A percentile compares a stretch with the other conserved stretches of the same genome.
Evolutionary conservation across 1,139 yeast genomes (phyloP).

Genomic region (Petasospora rhodanensis): DNA sequence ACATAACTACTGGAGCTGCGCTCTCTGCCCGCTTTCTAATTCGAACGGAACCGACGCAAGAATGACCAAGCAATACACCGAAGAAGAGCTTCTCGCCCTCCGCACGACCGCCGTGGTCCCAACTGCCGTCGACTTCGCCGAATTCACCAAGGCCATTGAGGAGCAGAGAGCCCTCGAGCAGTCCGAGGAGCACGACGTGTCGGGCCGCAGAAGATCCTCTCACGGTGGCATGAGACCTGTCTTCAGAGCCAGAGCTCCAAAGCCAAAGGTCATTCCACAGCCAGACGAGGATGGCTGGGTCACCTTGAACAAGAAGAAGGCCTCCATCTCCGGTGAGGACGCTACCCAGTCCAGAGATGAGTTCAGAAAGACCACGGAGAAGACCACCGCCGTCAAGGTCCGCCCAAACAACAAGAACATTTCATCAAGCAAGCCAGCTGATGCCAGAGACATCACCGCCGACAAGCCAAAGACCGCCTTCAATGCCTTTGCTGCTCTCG

Average conservation of each 20-base stretch:
- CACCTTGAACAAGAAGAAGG: conserved; percentile 50
- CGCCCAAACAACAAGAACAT: conserved; percentile 72
- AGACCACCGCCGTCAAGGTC: conserved; percentile 45
- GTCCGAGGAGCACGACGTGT: conserved; percentile 21
- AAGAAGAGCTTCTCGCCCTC: conserved; percentile 59
- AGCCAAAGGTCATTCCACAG: conserved; percentile 38
- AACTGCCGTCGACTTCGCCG: conserved; percentile 56
- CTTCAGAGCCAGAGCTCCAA: conserved; percentile 28
- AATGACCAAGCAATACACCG: conserved; percentile 62
- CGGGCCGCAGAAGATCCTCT: conserved; percentile 51
- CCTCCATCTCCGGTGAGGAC: conserved; percentile 43
- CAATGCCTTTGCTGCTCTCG: conserved; percentile 78
- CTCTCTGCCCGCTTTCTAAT: not conserved
- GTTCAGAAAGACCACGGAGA: conserved; percentile 43
- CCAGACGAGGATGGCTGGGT: conserved; percentile 82
- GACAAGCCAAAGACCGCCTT: conserved; percentile 62
- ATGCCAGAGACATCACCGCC: conserved; percentile 63
- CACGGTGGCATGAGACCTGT: conserved; percentile 48
- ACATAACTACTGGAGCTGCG: too few species aligned
- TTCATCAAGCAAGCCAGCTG: conserved; percentile 69
- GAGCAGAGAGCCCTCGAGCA: conserved; percentile 50
- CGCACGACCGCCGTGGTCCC: conserved; percentile 56
- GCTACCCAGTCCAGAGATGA: conserved; percentile 41
- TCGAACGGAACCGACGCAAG: not conserved
- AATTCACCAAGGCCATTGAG: conserved; percentile 62